Evolutionary conservation across 2,329 filamentous ascomycete species (phyloP).

Genomic region (Alternaria sp.): DNA sequence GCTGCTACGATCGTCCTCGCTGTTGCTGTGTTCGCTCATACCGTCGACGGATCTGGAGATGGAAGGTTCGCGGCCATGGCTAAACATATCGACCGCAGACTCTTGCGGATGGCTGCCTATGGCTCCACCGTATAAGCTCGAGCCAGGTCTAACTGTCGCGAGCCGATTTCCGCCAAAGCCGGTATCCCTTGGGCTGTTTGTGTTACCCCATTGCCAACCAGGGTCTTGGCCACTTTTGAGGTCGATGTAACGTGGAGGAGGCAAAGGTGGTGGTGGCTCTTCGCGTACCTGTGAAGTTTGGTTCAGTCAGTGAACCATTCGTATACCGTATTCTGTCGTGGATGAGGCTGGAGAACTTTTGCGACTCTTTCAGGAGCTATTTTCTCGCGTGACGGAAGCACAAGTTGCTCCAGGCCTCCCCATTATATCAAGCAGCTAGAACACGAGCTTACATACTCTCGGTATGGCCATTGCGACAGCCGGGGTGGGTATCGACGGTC

Average conservation of each 20-base stretch:
- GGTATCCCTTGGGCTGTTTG: constrained; percentile 60
- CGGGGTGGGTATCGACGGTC: constrained; percentile 51
- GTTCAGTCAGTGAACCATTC: constrained; percentile 11
- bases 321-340: background rate
- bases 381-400: constrained; percentile 3
- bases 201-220: constrained; percentile 70
- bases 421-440: constrained; percentile 1
- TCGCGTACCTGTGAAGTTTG: constrained; percentile 53
- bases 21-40: constrained; percentile 47
- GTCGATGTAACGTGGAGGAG: constrained; percentile 67
- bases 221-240: constrained; percentile 66
- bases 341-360: constrained; percentile 1
- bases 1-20: constrained; percentile 50
- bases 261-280: constrained; percentile 69
- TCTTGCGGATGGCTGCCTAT: constrained; percentile 35
- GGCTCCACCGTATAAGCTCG: constrained; percentile 55
- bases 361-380: constrained; percentile 1
- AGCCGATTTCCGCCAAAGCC: constrained; percentile 58
- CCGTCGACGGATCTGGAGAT: constrained; percentile 50
- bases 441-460: constrained; percentile 42
- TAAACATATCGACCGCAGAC: constrained; percentile 43
- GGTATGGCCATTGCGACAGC: constrained; percentile 69
- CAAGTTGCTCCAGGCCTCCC: background rate
- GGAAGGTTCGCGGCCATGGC: constrained; percentile 52
- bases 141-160: constrained; percentile 57